Base-by-base conservation (phyloP, 2,329 filamentous ascomycete genomes). In the Penicillium sp. region DNA sequence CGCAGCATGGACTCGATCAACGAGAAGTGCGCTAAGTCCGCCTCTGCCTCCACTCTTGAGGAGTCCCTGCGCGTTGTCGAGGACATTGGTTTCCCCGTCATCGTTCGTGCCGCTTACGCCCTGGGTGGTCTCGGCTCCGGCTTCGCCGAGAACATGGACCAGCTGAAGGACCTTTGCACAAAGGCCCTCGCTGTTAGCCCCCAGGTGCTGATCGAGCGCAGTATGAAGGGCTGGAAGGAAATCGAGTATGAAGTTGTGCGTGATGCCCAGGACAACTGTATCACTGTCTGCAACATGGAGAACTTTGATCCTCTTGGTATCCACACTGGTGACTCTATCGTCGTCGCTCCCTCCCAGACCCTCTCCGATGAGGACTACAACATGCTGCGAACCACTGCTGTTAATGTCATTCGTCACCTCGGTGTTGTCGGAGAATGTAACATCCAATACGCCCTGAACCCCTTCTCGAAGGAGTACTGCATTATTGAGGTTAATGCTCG, bases 171-270 rank as follows among this genome's bases (percentile, higher is more conserved):
- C 2, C 88, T 97, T 42, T 97, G 94, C 82, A 88, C 90, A 74
- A 96, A 96, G 77, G 93, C 94, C 6, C 92, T 99, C 63, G 92
- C 94, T 24, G 92, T 90, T 63, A 96, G 91, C 71, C 94, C 94
- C 8, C 94, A 99, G 73, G 91, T 99, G 7, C 84, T 99, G 51
- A 95, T 99, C 67, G 94, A 99, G 80, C 87, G 90, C 74, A 96
- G 91, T 79, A 97, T 99, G 93, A 97, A 97, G 80, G 94, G 94
- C 55, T 99, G 94, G 94, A 99, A 99, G 77, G 94, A 99, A 77
- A 95, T 97, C 60, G 94, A 99, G 75, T 99, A 97, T 71, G 94
- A 99, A 75, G 94, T 97, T 58, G 94, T 99, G 36, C 89, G 94
- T 68, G 94, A 97, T 79, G 89, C 87, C 53, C 87, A 91, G 66